Conservation (phyloP, 371 early-diverging fungal species). For the Hamiltosporidium tvaerminnensis region DNA sequence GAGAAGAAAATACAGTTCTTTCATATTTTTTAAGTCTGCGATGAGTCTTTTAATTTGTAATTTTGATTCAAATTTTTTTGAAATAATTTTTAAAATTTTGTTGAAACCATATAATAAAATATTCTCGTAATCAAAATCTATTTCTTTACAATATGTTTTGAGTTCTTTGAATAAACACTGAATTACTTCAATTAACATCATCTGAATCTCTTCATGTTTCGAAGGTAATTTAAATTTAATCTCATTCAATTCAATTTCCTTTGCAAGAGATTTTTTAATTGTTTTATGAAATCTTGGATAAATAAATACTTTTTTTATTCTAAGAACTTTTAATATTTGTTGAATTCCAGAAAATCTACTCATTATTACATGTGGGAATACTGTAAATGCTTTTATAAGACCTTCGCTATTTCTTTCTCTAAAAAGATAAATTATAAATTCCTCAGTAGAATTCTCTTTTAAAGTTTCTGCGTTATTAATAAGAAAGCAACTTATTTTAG, state of each 20-base stretch:
- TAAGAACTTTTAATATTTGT: slow-evolving; percentile 10
- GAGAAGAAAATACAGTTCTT: slow-evolving; percentile 18
- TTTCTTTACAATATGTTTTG: neutral
- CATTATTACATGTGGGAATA: slow-evolving; percentile 10
- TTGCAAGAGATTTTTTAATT: slow-evolving; percentile 20
- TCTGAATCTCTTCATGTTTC: slow-evolving; percentile 12
- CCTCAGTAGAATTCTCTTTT: slow-evolving; percentile 18
- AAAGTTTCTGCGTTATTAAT: slow-evolving; percentile 34
- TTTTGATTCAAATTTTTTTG: neutral
- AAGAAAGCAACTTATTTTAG: slow-evolving; percentile 26
- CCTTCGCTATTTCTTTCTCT: slow-evolving; percentile 12
- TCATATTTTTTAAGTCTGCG: slow-evolving; percentile 14
- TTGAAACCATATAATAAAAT: neutral
- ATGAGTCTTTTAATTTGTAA: neutral
- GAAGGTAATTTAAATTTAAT: slow-evolving; percentile 17
- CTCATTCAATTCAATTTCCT: slow-evolving; percentile 13
- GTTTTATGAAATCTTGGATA: slow-evolving; percentile 39
- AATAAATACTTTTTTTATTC: slow-evolving; percentile 15
- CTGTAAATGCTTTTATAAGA: slow-evolving; percentile 36
- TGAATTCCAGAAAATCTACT: slow-evolving; percentile 7
- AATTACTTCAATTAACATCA: slow-evolving; percentile 27
- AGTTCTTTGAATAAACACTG: slow-evolving; percentile 8
- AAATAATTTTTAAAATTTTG: neutral
- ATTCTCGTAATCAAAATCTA: neutral
- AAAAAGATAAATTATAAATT: slow-evolving; percentile 37